Evolutionary conservation across 169 alveolate species (phyloP).

Genomic region (Cryptosporidium ubiquitum): DNA sequence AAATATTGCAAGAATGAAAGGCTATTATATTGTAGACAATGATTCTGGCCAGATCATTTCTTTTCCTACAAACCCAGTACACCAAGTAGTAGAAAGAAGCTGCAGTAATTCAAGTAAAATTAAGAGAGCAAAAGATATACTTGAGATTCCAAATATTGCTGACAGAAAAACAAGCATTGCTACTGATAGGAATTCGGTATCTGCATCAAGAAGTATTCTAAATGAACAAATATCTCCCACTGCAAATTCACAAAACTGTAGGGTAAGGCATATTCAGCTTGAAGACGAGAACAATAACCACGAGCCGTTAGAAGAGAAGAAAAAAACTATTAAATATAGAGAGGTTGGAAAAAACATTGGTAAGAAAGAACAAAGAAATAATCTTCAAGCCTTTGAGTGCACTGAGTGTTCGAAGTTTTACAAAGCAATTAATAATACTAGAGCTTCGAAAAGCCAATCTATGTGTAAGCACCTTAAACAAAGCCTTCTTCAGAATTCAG

Average conservation of each 20-base stretch:
- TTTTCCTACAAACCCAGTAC: not conserved
- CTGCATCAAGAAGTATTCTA: not conserved
- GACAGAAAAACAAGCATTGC: not conserved
- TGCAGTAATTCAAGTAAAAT: not conserved
- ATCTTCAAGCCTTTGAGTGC: constrained; percentile 61
- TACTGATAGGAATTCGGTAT: not conserved
- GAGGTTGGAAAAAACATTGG: constrained; percentile 66
- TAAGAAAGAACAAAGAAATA: constrained; percentile 11
- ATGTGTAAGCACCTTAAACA: constrained; percentile 32
- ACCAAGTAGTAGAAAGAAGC: not conserved
- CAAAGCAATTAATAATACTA: constrained; percentile 30
- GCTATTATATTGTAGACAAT: not conserved
- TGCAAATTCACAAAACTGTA: constrained; percentile 35
- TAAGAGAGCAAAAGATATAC: not conserved
- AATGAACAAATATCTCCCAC: constrained; percentile 23
- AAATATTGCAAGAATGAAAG: not conserved
- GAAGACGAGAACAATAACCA: constrained; percentile 8
- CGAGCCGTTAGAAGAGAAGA: not conserved
- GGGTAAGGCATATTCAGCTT: constrained; percentile 41
- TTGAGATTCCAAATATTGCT: constrained; percentile 2
- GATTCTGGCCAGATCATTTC: not conserved
- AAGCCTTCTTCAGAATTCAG: constrained; percentile 36
- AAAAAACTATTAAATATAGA: constrained; percentile 38
- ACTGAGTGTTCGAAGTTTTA: constrained; percentile 63
- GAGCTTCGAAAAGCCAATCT: not conserved